Evolutionary conservation across 1,139 yeast species (phyloP).

Genomic region (Nadsonia starkeyi-henricii): DNA sequence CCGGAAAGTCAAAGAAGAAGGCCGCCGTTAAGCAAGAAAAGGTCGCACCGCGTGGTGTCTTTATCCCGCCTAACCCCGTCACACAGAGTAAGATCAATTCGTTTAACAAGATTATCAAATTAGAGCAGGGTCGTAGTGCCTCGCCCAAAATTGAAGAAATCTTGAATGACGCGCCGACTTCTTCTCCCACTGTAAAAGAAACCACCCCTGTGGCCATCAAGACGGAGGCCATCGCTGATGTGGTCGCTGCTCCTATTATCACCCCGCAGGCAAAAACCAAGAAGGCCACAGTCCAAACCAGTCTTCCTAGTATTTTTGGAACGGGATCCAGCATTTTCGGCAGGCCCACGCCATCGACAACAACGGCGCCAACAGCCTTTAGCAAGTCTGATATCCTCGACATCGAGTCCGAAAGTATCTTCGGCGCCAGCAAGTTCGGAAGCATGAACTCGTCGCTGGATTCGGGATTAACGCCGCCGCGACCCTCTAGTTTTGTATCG

Average conservation of each 20-base stretch:
- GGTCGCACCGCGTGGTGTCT: slow-evolving; percentile 3
- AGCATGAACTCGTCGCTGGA: slow-evolving; percentile 3
- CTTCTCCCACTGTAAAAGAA: no score
- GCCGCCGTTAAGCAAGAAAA: slow-evolving; percentile 8
- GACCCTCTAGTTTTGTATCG: not conserved
- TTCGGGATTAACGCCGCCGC: not conserved
- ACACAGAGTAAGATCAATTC: not conserved
- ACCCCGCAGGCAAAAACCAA: no score
- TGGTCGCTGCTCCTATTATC: no score
- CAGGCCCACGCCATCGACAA: not conserved
- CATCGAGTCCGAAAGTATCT: not conserved
- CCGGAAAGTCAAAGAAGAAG: slow-evolving; percentile 10
- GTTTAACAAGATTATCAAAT: no score
- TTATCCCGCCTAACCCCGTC: not conserved
- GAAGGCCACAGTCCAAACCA: not conserved
- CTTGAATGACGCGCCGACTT: no score
- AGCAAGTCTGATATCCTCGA: not conserved
- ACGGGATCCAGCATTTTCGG: not conserved
- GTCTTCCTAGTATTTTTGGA: not conserved
- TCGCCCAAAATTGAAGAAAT: no score
- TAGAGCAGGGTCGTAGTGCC: no score
- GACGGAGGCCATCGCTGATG: no score
- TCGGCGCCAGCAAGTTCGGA: slow-evolving; percentile 1
- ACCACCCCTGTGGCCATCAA: no score
- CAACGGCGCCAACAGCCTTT: no score